Evolutionary conservation across 345 rosid genomes (phyloP).

Genomic region (Anastatica hierochuntica): DNA sequence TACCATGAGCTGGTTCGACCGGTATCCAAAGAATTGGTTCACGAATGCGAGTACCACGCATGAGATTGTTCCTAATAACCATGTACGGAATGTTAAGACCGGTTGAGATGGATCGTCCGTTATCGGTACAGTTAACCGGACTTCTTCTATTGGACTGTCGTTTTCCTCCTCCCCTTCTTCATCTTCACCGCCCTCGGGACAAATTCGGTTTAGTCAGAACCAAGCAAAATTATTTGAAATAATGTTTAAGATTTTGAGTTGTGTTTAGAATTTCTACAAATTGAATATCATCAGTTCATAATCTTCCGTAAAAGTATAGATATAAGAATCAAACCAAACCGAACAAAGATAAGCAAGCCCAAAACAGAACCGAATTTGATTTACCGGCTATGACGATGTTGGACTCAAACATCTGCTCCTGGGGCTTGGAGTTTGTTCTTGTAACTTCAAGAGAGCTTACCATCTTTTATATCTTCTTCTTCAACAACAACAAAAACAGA

Average conservation of each 20-base stretch:
- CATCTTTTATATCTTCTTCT: too few relatives aligned
- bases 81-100: not conserved
- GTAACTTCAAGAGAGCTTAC: not conserved
- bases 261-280: too few relatives aligned
- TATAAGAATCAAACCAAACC: not conserved
- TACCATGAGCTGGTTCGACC: not conserved
- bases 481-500: too few relatives aligned
- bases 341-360: not conserved
- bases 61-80: not conserved
- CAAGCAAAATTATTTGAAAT: not conserved
- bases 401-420: not conserved
- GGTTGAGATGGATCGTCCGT: not conserved
- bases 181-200: not conserved
- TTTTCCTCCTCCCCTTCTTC: not conserved
- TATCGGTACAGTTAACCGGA: not conserved
- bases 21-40: not conserved
- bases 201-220: not conserved
- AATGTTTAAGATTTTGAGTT: too few relatives aligned
- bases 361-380: not conserved
- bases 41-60: not conserved
- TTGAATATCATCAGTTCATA: too few relatives aligned
- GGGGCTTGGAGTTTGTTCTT: not conserved
- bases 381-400: not conserved
- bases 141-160: not conserved
- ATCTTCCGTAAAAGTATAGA: too few relatives aligned